Base-by-base conservation (phyloP, 139 green algal species). In the Micractinium sp. region DNA sequence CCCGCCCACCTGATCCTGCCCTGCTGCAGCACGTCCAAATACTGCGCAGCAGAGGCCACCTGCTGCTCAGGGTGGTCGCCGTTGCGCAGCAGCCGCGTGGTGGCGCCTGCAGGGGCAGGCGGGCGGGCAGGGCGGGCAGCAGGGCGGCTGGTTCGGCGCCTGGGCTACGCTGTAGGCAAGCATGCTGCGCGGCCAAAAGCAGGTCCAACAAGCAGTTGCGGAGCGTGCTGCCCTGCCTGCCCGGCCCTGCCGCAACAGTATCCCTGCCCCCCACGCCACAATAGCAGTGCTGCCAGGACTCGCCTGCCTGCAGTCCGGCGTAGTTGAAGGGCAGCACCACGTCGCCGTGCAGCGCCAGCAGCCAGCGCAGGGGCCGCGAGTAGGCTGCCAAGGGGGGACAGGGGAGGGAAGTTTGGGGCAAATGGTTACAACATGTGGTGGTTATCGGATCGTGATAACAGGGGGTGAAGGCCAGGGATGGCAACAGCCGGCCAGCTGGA, bases 301-400 rank as follows among this genome's bases (percentile, higher is more conserved):
- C 66, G 83, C 66, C 81, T 67, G 63, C 60, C 85, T 89, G 85
- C 82, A 97, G 90, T 23, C 89, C 91, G 19, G 87, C 94, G 74
- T 92, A 95, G 7, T 67, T 41, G 74, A 99, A 96, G 66, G 96
- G 95, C 76, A 99, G 79, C 69, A 94, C 86, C 0, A 63, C 76
- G 63, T 91, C 89, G 35, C 97, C 98, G 82, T 99, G 98, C 91
- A 99, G 85, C 2, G 96, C 97, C 75, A 99, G 88, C 82, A 99
- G 92, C 98, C 97, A 99, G 66, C 98, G 93, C 90, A 99, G 74
- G 0, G 98, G 98, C 2, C 98, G 94, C 53, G 92, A 97, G 94
- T 97, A 99, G 12, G 95, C 89, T 13, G 90, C n/a, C 82, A 31
- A 73, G 36, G n/a, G 33, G 29, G 7, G 33, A 19, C 7, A 31